A percentile compares a stretch with the other conserved stretches of the same genome.
Conservation (phyloP, 768 basidiomycete species). For the Paxillus rubicundulus region DNA sequence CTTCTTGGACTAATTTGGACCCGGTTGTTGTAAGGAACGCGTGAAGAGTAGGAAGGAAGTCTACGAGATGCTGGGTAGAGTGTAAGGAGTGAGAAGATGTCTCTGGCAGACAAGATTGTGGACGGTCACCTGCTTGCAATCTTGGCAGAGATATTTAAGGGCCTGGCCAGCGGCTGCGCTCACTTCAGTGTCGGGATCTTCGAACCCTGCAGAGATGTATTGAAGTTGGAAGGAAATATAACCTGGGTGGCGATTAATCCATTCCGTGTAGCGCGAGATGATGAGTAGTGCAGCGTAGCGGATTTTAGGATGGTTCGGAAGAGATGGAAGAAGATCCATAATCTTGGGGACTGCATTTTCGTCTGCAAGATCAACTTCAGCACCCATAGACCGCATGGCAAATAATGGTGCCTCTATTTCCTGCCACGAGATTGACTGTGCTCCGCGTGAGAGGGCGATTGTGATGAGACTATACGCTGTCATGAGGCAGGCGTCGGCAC, state of each 20-base stretch:
- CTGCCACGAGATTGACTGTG: slow-evolving; percentile 77
- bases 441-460: slow-evolving; percentile 59
- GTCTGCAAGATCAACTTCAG: slow-evolving; percentile 82
- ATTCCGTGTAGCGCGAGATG: slow-evolving; percentile 93
- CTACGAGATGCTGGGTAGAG: slow-evolving; percentile 70
- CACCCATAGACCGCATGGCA: slow-evolving; percentile 98
- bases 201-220: slow-evolving; percentile 91
- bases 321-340: slow-evolving; percentile 88
- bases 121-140: slow-evolving; percentile 75
- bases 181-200: slow-evolving; percentile 76
- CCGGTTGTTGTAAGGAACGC: slow-evolving; percentile 82
- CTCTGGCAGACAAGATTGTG: slow-evolving; percentile 5
- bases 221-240: slow-evolving; percentile 84
- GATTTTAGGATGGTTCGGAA: slow-evolving; percentile 87
- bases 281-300: slow-evolving; percentile 95
- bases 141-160: slow-evolving; percentile 94
- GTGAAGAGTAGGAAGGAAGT: slow-evolving; percentile 89
- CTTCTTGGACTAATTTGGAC: slow-evolving; percentile 76
- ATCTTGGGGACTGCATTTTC: slow-evolving; percentile 90
- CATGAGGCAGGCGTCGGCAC: slow-evolving; percentile 79
- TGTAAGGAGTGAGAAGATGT: slow-evolving; percentile 1
- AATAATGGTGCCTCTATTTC: slow-evolving; percentile 97
- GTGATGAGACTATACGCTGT: slow-evolving; percentile 81
- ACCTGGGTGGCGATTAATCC: slow-evolving; percentile 87
- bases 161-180: slow-evolving; percentile 94